Percentiles rank a stretch among this genome's conserved stretches.
Evolutionary conservation across 2,329 filamentous ascomycete genomes (phyloP).

Genomic region (Paraphoma sp.): DNA sequence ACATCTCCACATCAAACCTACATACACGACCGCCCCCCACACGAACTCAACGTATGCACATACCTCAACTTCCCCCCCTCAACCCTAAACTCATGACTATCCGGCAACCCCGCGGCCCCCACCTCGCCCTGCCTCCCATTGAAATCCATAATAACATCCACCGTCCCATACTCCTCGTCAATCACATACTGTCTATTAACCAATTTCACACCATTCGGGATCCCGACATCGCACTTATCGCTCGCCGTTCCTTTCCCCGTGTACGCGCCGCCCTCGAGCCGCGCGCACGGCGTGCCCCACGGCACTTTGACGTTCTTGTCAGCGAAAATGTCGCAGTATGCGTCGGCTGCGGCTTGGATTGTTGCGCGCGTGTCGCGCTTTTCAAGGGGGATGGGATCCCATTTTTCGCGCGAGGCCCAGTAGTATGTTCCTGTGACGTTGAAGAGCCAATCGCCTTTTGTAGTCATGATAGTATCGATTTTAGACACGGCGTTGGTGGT

Average conservation of each 20-base stretch:
- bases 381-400: constrained; percentile 22
- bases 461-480: constrained; percentile 36
- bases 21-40: constrained; percentile 15
- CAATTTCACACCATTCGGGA: constrained; percentile 35
- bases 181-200: constrained; percentile 38
- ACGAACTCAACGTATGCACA: constrained; percentile 38
- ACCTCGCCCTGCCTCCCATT: constrained; percentile 18
- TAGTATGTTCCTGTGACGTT: constrained; percentile 37
- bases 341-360: constrained; percentile 36
- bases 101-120: constrained; percentile 29
- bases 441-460: constrained; percentile 40
- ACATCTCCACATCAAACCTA: neutral
- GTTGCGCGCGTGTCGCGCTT: constrained; percentile 27
- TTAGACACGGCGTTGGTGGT: constrained; percentile 23
- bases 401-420: constrained; percentile 34
- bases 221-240: constrained; percentile 36
- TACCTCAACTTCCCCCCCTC: constrained; percentile 39
- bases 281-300: constrained; percentile 36
- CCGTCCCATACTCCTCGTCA: constrained; percentile 39
- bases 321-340: constrained; percentile 37
- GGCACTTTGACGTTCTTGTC: constrained; percentile 34
- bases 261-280: constrained; percentile 36
- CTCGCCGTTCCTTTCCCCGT: constrained; percentile 32
- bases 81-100: constrained; percentile 42
- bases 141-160: constrained; percentile 41